phyloP scores from a whole-genome alignment of 805 yeast species.

The Kuraishia borneana region DNA sequence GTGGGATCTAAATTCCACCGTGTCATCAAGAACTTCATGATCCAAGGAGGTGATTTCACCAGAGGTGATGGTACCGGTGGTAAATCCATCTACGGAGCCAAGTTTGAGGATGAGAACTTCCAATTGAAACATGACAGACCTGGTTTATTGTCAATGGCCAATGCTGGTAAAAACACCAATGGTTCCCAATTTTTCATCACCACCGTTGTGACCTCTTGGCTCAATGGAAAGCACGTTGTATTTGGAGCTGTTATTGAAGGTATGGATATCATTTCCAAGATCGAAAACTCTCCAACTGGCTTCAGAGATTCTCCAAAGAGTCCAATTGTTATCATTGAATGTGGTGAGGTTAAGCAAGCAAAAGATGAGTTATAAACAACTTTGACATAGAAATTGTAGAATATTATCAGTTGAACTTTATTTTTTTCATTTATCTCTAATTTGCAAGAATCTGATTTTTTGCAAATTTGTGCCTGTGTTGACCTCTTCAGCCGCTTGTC shows the following conservation, averaged over 20 bases:
- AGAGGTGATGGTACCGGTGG: conserved; percentile 65
- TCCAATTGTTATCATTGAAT: conserved; percentile 50
- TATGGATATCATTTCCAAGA: conserved; percentile 63
- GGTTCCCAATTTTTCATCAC: conserved; percentile 96
- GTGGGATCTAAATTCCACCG: conserved; percentile 59
- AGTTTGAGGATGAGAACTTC: conserved; percentile 63
- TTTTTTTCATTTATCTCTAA: not conserved
- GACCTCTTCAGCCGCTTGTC: too few species aligned
- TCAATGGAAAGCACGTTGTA: conserved; percentile 91
- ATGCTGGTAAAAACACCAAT: conserved; percentile 70
- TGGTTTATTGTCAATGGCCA: conserved; percentile 69
- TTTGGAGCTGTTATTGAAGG: conserved; percentile 93
- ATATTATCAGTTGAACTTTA: conserved; percentile 21
- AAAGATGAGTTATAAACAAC: conserved; percentile 14
- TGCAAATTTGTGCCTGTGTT: too few species aligned
- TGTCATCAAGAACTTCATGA: conserved; percentile 62
- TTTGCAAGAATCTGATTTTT: too few species aligned
- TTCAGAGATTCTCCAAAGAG: conserved; percentile 63
- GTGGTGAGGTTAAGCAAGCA: conserved; percentile 50
- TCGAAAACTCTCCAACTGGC: conserved; percentile 64
- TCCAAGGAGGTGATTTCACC: conserved; percentile 77
- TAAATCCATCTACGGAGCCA: conserved; percentile 59
- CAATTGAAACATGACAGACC: conserved; percentile 56
- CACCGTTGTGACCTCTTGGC: conserved; percentile 84
- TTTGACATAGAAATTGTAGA: conserved; percentile 10